Evolutionary conservation across 2,329 filamentous ascomycete genomes (phyloP), one percentile per base, ranked within the genome.

Genomic region (Ophiostoma novo-ulmi): DNA sequence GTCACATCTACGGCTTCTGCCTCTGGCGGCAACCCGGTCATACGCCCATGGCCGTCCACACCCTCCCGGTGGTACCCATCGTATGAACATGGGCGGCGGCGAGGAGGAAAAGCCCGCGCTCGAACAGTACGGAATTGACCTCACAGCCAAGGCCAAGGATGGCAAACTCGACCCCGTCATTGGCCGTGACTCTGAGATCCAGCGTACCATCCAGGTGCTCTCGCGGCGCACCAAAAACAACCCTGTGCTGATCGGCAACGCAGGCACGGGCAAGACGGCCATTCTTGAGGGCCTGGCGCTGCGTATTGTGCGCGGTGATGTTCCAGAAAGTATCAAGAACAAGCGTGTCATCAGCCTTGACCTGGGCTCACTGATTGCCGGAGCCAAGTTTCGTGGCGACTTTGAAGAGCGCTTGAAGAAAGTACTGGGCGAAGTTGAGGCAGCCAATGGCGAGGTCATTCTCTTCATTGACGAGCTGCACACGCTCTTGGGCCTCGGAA

Each of bases 91-190:
- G 78, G 87, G 92, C 70, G 91, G 84, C 36, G 91, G 84, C 38
- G 87, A 86, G 75, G 85, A 86, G 64, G 84, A 97, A 80, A 97
- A 97, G 80, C 84, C 94, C 2, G 94, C 95, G 0, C 82, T 98
- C 69, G 94, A 98, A 79, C 88, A 97, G 79, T 99, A 89, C 77
- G 95, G 95, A 71, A 85, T 97, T 72, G 94, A 99, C 78, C 83
- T 99, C 69, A 98, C 95, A 1, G 91, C 88, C 14, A 88, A 87
- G 76, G 95, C 95, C 26, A 91, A 87, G 78, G 90, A 91, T 67
- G 95, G 95, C 58, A 97, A 97, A 78, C 85, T 99, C 3, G 95
- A 99, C 77, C 95, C 95, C 0, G 94, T 98, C 17, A 98, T 99
- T 77, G 95, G 95, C 26, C 87, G 95, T 78, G 94, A 97, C 76